Evolutionary conservation across 2,329 filamentous ascomycete species (phyloP).

Genomic region (Purpureocillium takamizusanense): DNA sequence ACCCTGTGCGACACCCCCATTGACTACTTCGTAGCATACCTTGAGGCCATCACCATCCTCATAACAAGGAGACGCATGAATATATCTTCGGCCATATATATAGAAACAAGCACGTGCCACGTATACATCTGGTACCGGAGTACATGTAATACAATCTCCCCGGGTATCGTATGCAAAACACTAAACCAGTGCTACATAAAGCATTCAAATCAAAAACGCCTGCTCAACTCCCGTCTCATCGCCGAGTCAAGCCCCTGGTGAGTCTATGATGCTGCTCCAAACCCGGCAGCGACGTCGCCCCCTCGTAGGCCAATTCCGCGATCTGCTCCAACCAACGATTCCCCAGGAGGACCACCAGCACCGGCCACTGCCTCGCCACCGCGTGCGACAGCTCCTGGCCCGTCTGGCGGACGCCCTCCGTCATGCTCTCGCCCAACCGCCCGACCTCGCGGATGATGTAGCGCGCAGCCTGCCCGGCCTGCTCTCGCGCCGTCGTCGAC

Average conservation of each 20-base stretch:
- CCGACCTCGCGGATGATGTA: neutral
- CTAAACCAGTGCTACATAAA: no score
- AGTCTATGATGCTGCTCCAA: neutral
- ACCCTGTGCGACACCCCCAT: slow-evolving; percentile 1
- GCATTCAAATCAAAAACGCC: no score
- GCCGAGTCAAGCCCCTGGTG: neutral
- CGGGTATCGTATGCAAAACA: no score
- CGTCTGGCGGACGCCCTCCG: neutral
- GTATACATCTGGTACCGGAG: no score
- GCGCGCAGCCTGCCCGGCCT: neutral
- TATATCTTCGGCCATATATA: no score
- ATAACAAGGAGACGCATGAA: no score
- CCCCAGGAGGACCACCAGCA: neutral
- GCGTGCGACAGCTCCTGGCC: neutral
- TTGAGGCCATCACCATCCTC: neutral
- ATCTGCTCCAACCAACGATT: neutral
- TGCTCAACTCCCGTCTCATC: no score
- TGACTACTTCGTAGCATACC: neutral
- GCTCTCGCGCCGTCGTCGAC: neutral
- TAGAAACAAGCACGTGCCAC: no score
- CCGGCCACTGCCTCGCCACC: neutral
- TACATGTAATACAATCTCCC: no score
- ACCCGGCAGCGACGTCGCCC: neutral
- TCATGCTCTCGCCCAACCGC: neutral
- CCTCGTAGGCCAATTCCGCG: neutral